phyloP scores from a whole-genome alignment of 2,329 filamentous ascomycete genomes.

The Domatiomyces globalis region DNA sequence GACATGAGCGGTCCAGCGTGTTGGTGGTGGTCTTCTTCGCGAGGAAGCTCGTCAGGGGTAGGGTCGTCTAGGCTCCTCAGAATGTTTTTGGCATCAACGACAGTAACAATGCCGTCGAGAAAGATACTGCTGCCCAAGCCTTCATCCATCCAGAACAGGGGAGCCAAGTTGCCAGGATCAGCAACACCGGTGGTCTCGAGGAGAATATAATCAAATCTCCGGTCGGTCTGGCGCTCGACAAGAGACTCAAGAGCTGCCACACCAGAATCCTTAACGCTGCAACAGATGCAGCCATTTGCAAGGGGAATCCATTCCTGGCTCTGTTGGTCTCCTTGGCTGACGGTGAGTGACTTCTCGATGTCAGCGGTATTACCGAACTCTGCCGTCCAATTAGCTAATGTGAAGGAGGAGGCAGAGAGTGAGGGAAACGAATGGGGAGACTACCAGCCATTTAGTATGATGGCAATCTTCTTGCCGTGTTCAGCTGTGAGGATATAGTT shows the following conservation, averaged over 20 bases:
- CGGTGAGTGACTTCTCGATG: conserved; percentile 88
- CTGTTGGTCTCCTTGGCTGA: conserved; percentile 68
- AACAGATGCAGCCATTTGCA: conserved; percentile 94
- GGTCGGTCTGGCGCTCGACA: conserved; percentile 65
- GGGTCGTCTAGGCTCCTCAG: conserved; percentile 63
- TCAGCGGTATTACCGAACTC: conserved; percentile 79
- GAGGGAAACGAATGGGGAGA: background rate
- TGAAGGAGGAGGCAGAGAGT: too few relatives aligned
- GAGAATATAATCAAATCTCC: conserved; percentile 92
- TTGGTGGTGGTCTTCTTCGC: conserved; percentile 27
- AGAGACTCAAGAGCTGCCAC: conserved; percentile 90
- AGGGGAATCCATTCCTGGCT: conserved; percentile 93
- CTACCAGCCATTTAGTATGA: conserved; percentile 73
- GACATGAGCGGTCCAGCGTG: conserved; percentile 58
- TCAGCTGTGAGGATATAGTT: conserved; percentile 93
- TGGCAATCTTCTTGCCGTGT: conserved; percentile 95
- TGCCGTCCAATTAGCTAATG: conserved; percentile 21
- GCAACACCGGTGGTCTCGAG: conserved; percentile 92
- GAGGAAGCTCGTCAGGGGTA: conserved; percentile 29
- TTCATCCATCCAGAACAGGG: conserved; percentile 95
- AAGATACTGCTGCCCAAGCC: conserved; percentile 91
- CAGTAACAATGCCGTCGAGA: conserved; percentile 87
- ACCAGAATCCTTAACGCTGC: conserved; percentile 90
- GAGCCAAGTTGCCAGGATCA: conserved; percentile 88
- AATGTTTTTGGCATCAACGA: conserved; percentile 92